phyloP scores from a whole-genome alignment of 495 filamentous ascomycete genomes.

The Pyrenopolyporus hunteri region DNA sequence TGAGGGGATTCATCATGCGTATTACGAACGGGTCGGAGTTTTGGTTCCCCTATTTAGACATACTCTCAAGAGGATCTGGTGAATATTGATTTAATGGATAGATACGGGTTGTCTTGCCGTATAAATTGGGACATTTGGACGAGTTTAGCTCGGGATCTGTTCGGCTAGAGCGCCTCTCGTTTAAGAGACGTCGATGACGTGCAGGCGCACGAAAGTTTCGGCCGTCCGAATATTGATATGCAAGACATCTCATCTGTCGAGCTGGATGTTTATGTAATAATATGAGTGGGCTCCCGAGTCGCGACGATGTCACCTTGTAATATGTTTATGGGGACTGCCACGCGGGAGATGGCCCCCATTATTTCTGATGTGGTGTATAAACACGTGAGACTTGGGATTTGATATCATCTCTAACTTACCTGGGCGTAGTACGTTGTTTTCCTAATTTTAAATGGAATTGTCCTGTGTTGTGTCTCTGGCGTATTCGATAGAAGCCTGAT shows the following conservation, averaged over 20 bases:
- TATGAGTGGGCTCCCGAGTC: constrained; percentile 7
- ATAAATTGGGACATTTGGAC: not conserved
- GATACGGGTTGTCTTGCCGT: not conserved
- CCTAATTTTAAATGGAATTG: too few species aligned
- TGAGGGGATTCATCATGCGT: not conserved
- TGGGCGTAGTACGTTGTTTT: too few species aligned
- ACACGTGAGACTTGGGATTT: too few species aligned
- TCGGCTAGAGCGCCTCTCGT: not conserved
- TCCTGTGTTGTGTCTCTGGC: too few species aligned
- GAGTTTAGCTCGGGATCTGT: not conserved
- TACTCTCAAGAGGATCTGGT: not conserved
- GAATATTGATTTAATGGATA: not conserved
- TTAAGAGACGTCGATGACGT: not conserved
- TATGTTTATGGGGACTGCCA: not conserved
- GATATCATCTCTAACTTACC: too few species aligned
- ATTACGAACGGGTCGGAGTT: constrained; percentile 10
- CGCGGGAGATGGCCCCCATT: not conserved
- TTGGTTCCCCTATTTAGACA: not conserved
- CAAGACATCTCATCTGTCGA: constrained; percentile 21
- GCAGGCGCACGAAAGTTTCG: constrained; percentile 25
- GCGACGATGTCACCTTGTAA: constrained; percentile 22
- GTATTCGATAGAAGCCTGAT: too few species aligned
- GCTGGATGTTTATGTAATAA: constrained; percentile 12
- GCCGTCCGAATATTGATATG: constrained; percentile 22
- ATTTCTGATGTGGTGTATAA: not conserved